phyloP scores from a whole-genome alignment of 1,284 basidiomycete genomes.

The Somion occarium region DNA sequence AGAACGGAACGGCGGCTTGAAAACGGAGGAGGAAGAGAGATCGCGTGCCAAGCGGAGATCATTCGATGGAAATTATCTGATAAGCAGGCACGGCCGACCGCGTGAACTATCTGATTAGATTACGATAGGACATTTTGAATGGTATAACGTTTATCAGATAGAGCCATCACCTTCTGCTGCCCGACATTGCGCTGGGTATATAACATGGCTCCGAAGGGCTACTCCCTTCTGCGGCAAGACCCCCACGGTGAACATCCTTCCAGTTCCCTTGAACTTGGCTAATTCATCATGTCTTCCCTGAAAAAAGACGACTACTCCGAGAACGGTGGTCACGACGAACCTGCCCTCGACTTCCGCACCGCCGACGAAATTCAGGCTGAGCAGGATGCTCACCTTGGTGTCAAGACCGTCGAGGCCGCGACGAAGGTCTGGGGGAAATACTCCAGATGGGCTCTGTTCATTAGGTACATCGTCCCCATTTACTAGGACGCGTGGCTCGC shows the following conservation, averaged over 20 bases:
- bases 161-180: not conserved
- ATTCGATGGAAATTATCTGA: slow-evolving; percentile 1
- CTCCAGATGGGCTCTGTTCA: slow-evolving; percentile 59
- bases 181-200: not conserved
- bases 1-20: no score
- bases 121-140: not conserved
- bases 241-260: slow-evolving; percentile 9
- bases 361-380: slow-evolving; percentile 14
- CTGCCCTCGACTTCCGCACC: not conserved
- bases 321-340: slow-evolving; percentile 3
- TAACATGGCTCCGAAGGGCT: slow-evolving; percentile 7
- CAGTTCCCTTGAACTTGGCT: not conserved
- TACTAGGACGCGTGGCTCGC: not conserved
- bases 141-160: slow-evolving; percentile 4
- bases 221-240: slow-evolving; percentile 6
- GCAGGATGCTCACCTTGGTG: slow-evolving; percentile 40
- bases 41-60: no score
- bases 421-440: slow-evolving; percentile 48
- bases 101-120: not conserved
- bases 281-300: slow-evolving; percentile 5
- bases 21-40: no score
- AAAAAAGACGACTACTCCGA: slow-evolving; percentile 9
- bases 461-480: slow-evolving; percentile 44
- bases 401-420: slow-evolving; percentile 47
- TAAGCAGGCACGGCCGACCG: not conserved